A percentile compares a stretch with the other conserved stretches of the same genome.
phyloP scores from a whole-genome alignment of 176 grass and related monocot genomes.

The Microstegium vimineum region DNA sequence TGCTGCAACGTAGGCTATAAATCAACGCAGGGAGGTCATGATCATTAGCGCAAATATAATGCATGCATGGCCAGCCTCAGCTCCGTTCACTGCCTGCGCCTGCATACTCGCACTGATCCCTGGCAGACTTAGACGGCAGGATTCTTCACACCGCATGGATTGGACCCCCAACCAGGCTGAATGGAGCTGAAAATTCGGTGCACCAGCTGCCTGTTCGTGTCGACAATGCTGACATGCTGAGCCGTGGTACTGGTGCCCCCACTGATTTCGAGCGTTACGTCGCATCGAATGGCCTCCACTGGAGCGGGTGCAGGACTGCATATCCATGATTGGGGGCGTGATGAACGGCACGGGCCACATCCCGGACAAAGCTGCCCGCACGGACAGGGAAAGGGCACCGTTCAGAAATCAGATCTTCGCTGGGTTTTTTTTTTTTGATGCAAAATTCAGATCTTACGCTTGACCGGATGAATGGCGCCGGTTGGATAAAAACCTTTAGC shows the following conservation, averaged over 20 bases:
- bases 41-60: not conserved
- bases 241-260: not conserved
- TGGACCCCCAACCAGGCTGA: not conserved
- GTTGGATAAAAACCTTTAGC: not conserved
- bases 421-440: too few relatives aligned
- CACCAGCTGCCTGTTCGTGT: not conserved
- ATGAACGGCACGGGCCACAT: slow-evolving; percentile 24
- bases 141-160: not conserved
- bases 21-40: not conserved
- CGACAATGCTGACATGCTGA: not conserved
- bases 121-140: not conserved
- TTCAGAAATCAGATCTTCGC: too few relatives aligned
- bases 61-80: not conserved
- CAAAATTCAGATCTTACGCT: slow-evolving; percentile 23
- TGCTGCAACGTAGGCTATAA: not conserved
- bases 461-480: not conserved
- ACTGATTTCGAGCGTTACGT: slow-evolving; percentile 7
- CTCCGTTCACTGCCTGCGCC: not conserved
- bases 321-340: slow-evolving; percentile 40
- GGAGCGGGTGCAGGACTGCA: not conserved
- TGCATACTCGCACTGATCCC: not conserved
- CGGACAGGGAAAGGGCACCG: not conserved
- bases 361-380: slow-evolving; percentile 37
- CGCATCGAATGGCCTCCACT: not conserved
- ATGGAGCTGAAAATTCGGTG: not conserved